Percentiles rank a stretch among this genome's conserved stretches.
Conservation (phyloP, 352 stramenopile genomes). For the Globisporangium carolinianum region DNA sequence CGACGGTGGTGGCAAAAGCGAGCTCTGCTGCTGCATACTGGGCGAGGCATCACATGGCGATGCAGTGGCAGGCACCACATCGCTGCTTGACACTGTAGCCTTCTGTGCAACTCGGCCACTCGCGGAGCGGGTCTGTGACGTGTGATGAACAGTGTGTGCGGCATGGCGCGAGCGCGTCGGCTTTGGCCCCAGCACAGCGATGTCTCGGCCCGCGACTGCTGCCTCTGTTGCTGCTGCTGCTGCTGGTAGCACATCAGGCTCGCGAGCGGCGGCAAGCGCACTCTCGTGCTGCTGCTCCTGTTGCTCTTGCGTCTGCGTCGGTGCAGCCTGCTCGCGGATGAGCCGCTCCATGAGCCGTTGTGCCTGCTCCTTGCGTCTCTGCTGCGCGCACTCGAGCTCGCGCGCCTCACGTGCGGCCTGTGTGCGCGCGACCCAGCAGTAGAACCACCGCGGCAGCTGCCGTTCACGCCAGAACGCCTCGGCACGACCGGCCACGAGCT, state of each 20-base stretch:
- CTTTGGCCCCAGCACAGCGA: too few relatives aligned
- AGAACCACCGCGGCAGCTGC: conserved; percentile 41
- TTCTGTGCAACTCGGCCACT: too few relatives aligned
- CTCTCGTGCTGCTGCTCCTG: not conserved
- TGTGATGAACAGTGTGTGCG: too few relatives aligned
- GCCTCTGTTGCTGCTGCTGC: not conserved
- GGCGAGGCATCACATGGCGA: too few relatives aligned
- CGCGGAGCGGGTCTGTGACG: too few relatives aligned
- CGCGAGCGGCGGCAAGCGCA: too few relatives aligned
- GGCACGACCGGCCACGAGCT: conserved; percentile 13
- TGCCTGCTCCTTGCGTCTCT: conserved; percentile 26
- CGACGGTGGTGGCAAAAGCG: not conserved
- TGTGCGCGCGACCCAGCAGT: conserved; percentile 28
- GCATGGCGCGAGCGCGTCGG: too few relatives aligned
- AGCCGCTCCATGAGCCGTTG: conserved; percentile 34
- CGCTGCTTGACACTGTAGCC: too few relatives aligned
- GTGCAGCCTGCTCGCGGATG: conserved; percentile 12
- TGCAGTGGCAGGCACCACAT: too few relatives aligned
- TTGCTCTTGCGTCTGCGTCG: not conserved
- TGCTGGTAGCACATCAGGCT: not conserved
- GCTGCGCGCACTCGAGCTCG: conserved; percentile 15
- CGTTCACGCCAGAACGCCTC: conserved; percentile 27
- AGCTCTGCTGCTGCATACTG: too few relatives aligned
- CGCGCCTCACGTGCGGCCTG: conserved; percentile 21
- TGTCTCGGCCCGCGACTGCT: too few relatives aligned